A percentile compares a stretch with the other conserved stretches of the same genome.
Conservation (phyloP, 257 asterid species). For the Lycium ferocissimum region DNA sequence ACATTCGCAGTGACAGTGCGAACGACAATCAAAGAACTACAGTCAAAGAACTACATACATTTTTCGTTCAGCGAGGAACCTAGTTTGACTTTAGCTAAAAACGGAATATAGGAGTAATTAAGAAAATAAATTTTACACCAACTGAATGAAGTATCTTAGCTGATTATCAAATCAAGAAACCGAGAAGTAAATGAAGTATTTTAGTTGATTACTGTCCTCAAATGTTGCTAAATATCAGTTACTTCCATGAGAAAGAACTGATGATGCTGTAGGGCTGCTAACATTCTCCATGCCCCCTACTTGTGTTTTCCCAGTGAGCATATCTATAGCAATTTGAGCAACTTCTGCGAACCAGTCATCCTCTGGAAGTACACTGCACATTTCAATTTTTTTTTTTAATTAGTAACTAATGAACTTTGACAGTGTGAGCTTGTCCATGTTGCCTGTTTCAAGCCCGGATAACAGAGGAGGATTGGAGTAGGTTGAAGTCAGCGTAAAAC, state of each 20-base stretch:
- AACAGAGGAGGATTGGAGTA: not conserved
- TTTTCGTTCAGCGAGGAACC: not conserved
- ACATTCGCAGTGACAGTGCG: too few species aligned
- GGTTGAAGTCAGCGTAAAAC: not conserved
- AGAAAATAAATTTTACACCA: not conserved
- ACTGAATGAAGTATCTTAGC: not conserved
- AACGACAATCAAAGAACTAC: too few species aligned
- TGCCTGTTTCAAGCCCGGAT: not conserved
- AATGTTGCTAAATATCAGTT: slow-evolving; percentile 33
- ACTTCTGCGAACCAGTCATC: slow-evolving; percentile 98
- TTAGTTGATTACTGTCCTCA: not conserved
- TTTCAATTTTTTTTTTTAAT: not conserved
- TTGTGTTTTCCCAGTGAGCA: slow-evolving; percentile 69
- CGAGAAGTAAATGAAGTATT: not conserved
- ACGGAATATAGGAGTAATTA: not conserved
- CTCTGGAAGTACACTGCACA: slow-evolving; percentile 72
- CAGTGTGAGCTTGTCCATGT: not conserved
- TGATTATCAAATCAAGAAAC: not conserved
- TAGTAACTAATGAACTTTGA: not conserved
- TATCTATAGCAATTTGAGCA: slow-evolving; percentile 87
- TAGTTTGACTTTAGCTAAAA: not conserved
- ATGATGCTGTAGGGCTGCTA: slow-evolving; percentile 76
- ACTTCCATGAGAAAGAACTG: slow-evolving; percentile 78
- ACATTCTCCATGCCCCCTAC: slow-evolving; percentile 53
- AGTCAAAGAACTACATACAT: not conserved